A percentile compares a stretch with the other conserved stretches of the same genome.
phyloP scores from a whole-genome alignment of 331 rosid species.

The Pyrus hybrid region DNA sequence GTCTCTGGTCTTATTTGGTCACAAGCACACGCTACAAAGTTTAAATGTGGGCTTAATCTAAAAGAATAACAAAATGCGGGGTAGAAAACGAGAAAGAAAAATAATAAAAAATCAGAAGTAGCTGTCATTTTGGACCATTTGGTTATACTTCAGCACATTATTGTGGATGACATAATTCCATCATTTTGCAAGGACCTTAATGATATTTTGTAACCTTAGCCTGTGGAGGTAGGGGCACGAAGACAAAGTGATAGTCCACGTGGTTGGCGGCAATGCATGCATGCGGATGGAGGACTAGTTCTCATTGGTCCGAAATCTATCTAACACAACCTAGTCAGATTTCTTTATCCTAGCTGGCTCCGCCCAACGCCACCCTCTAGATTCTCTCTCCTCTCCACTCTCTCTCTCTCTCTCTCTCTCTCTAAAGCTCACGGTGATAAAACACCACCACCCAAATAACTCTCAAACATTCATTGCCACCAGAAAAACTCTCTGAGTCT shows the following conservation, averaged over 20 bases:
- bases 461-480: no score
- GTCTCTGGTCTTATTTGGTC: no score
- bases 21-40: no score
- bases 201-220: background rate
- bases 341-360: constrained; percentile 61
- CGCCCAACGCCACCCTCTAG: constrained; percentile 23
- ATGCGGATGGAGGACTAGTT: constrained; percentile 38
- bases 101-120: no score
- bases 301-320: constrained; percentile 89
- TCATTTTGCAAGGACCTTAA: background rate
- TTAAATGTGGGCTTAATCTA: no score
- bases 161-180: no score
- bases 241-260: constrained; percentile 36
- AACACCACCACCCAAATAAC: no score
- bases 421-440: background rate
- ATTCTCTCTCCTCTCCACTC: constrained; percentile 19
- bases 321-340: constrained; percentile 41
- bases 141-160: no score
- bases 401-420: background rate
- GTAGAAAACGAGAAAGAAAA: no score
- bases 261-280: constrained; percentile 40
- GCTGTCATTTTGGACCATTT: no score
- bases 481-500: no score
- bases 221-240: background rate
- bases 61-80: no score